A percentile compares a stretch with the other conserved stretches of the same genome.
These are phyloP conservation scores for Aureobasidium sp. DNA, from an alignment of 2,329 filamentous ascomycete species.

Conservation along the genomic window DNA sequence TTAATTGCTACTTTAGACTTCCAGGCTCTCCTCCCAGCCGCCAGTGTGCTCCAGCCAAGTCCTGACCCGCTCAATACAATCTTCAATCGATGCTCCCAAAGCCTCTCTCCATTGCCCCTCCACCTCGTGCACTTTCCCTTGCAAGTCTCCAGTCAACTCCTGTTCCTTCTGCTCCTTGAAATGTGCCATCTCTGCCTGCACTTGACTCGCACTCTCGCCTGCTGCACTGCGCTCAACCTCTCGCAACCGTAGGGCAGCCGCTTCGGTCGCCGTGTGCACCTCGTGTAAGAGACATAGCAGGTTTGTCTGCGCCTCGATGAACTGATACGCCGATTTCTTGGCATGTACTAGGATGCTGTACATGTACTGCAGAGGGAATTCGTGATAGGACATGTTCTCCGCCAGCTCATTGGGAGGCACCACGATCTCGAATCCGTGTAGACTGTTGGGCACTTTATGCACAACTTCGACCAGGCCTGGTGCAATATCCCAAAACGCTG, in stretches of 20 bases:
- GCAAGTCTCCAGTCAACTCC: constrained; percentile 71
- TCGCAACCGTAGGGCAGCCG: constrained; percentile 57
- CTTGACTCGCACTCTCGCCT: constrained; percentile 32
- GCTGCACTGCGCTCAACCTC: constrained; percentile 51
- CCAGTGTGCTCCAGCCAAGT: constrained; percentile 65
- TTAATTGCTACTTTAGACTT: background rate
- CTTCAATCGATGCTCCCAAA: constrained; percentile 67
- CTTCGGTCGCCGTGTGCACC: constrained; percentile 70
- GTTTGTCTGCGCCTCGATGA: constrained; percentile 91
- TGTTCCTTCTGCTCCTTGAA: constrained; percentile 60
- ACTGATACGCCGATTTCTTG: constrained; percentile 90
- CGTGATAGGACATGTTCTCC: constrained; percentile 75
- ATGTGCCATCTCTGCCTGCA: constrained; percentile 43
- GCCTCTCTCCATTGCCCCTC: constrained; percentile 87
- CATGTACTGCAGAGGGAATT: constrained; percentile 82
- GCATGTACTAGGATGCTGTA: constrained; percentile 78
- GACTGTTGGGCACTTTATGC: constrained; percentile 59
- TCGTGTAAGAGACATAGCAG: constrained; percentile 84
- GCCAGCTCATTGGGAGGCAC: constrained; percentile 72
- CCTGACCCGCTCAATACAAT: constrained; percentile 65
- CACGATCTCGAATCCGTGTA: constrained; percentile 57
- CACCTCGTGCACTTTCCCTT: constrained; percentile 85
- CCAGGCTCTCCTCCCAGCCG: constrained; percentile 71
- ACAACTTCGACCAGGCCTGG: constrained; percentile 70
- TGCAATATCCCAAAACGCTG: constrained; percentile 96